Conservation (phyloP, 2,329 filamentous ascomycete species). For the Botryosphaeria agaves region DNA sequence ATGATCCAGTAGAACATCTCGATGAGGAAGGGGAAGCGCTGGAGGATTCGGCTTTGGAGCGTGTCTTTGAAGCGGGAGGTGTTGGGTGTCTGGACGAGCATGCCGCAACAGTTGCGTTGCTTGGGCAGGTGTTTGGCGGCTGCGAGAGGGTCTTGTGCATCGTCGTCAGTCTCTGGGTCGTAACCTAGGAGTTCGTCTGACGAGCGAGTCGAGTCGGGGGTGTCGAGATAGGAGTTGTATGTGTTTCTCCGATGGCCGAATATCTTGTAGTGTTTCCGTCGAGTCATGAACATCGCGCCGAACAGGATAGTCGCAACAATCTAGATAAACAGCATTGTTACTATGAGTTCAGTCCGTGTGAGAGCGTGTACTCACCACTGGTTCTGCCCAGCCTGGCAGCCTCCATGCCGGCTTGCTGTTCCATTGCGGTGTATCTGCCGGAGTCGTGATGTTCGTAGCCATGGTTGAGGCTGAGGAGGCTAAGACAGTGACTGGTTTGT, state of each 20-base stretch:
- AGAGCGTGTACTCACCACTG: constrained; percentile 13
- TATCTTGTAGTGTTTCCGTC: constrained; percentile 26
- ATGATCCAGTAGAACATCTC: constrained; percentile 62
- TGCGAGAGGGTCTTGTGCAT: constrained; percentile 15
- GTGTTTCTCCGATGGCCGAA: constrained; percentile 12
- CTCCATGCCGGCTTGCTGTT: constrained; percentile 24
- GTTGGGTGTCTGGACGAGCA: constrained; percentile 36
- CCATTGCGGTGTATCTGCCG: constrained; percentile 15
- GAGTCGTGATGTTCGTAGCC: constrained; percentile 5
- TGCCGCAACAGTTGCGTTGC: constrained; percentile 33
- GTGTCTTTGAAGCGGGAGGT: constrained; percentile 43
- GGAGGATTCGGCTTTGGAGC: constrained; percentile 43
- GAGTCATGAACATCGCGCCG: constrained; percentile 29
- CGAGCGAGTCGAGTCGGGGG: constrained; percentile 15
- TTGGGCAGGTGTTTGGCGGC: constrained; percentile 28
- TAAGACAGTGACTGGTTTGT: too few species aligned
- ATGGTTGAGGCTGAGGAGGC: too few species aligned
- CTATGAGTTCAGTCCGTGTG: constrained; percentile 1
- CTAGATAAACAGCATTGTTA: constrained; percentile 10
- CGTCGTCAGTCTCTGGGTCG: constrained; percentile 18
- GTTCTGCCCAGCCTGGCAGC: constrained; percentile 23
- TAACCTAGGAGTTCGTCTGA: constrained; percentile 22
- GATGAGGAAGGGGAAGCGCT: constrained; percentile 51
- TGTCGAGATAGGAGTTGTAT: constrained; percentile 17
- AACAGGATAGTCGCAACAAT: constrained; percentile 34